Evolutionary conservation across 2,329 filamentous ascomycete genomes (phyloP), one percentile per base, ranked within the genome.

Genomic region (Fusarium euwallaceae): DNA sequence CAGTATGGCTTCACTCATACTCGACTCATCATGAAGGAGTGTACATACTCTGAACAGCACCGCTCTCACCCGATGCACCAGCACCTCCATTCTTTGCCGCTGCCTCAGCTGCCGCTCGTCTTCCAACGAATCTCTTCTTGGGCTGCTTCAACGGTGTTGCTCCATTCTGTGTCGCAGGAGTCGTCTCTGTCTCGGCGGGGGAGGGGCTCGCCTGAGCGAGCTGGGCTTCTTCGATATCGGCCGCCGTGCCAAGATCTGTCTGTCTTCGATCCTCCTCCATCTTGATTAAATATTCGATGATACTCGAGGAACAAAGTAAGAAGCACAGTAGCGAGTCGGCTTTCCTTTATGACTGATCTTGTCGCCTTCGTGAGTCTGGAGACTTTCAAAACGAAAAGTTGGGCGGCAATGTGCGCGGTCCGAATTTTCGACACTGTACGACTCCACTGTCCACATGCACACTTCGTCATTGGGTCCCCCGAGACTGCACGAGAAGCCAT

Each of bases 51-150:
- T 83, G 78, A 60, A 85, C 75, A 61, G 82, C 82, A 20, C 81
- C 80, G 45, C 79, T 81, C 61, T 78, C 80, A 17, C 76, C 78
- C 16, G 65, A 66, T 29, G 71, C 65, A 7, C 67, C 71, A 64
- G 79, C 73, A 16, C 72, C 74, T 32, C 79, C 83, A 72, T 83
- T 84, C 79, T 86, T 88, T 68, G 87, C 79, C 45, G 89, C 86
- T 76, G 90, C 88, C 78, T 92, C 90, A 71, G 91, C 88, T 10
- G 94, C 94, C 24, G 94, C 90, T 78, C 92, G 91, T 76, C 95
- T 89, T 34, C 97, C 97, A 20, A 99, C 93, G 77, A 99, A 99
- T 67, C 96, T 91, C 84, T 96, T 95, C 86, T 94, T 97, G 24
- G 97, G 97, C 79, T 96, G 93, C 80, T 89, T 94, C 22, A 86